phyloP scores from a whole-genome alignment of 176 grass and related monocot species.

The Zoysia pacifica region DNA sequence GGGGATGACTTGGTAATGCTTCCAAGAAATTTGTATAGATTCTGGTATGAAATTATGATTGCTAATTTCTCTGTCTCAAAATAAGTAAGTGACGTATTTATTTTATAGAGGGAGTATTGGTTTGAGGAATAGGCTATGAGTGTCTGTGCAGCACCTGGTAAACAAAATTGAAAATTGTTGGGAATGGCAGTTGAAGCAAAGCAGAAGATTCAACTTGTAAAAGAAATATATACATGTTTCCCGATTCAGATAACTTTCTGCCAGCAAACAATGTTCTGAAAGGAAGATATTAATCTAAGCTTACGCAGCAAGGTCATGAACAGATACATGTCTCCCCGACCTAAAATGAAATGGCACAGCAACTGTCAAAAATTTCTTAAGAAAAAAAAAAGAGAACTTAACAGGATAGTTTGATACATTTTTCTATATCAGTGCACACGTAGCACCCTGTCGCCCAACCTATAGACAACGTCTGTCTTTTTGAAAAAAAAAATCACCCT shows the following conservation, averaged over 20 bases:
- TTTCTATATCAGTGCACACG: neutral
- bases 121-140: neutral
- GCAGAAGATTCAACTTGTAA: too few species aligned
- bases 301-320: neutral
- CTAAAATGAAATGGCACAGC: neutral
- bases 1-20: neutral
- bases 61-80: too few species aligned
- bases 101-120: too few species aligned
- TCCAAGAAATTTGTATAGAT: neutral
- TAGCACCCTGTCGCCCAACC: too few species aligned
- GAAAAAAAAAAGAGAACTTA: constrained; percentile 14
- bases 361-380: neutral
- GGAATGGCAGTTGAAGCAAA: too few species aligned
- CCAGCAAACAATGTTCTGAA: neutral
- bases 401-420: neutral
- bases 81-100: neutral
- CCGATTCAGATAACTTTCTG: neutral
- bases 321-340: neutral
- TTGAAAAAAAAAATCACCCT: too few species aligned
- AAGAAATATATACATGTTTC: neutral
- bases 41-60: neutral
- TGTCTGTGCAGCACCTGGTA: neutral
- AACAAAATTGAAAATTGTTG: neutral
- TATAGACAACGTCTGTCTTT: too few species aligned
- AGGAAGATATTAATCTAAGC: neutral